phyloP scores from a whole-genome alignment of 2,329 filamentous ascomycete species.

The Penicillium sp. region DNA sequence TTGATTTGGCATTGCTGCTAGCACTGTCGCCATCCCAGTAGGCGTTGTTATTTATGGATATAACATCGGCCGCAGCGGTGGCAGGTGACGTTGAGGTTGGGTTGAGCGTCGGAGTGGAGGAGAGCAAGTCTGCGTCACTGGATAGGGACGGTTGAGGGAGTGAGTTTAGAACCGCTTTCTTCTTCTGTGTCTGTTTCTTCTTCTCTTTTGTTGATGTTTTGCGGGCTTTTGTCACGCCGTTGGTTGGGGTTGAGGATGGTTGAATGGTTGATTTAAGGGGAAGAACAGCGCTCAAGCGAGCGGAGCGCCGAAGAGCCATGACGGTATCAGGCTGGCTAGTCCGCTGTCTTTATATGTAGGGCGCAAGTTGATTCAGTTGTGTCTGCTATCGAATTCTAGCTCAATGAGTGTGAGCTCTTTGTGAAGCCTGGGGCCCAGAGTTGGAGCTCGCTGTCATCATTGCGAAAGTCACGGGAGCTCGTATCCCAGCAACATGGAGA shows the following conservation, averaged over 20 bases:
- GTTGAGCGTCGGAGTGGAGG: constrained; percentile 2
- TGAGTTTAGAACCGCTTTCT: constrained; percentile 1
- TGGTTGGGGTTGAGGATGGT: constrained; percentile 19
- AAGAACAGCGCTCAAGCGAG: constrained; percentile 48
- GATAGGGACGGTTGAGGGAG: not conserved
- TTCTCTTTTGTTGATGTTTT: constrained; percentile 33
- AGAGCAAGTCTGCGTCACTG: not conserved
- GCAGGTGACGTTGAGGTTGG: constrained; percentile 3
- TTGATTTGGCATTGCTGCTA: constrained; percentile 41
- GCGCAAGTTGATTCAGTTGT: not conserved
- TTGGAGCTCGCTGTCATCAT: constrained; percentile 2
- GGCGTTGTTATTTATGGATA: constrained; percentile 38
- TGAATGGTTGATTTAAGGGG: constrained; percentile 28
- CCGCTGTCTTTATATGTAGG: not conserved
- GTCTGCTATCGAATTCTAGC: not conserved
- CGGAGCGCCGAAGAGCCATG: constrained; percentile 60
- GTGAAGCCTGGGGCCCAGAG: constrained; percentile 2
- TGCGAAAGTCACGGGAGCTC: constrained; percentile 5
- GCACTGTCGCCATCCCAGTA: constrained; percentile 21
- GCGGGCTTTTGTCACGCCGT: constrained; percentile 37
- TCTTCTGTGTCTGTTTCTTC: constrained; percentile 11
- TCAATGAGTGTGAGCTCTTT: not conserved
- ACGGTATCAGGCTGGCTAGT: not conserved
- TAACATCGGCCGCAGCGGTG: not conserved
- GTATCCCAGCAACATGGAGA: not conserved